phyloP scores from a whole-genome alignment of 176 grass and related monocot genomes.

The Rhynchospora tenuis region DNA sequence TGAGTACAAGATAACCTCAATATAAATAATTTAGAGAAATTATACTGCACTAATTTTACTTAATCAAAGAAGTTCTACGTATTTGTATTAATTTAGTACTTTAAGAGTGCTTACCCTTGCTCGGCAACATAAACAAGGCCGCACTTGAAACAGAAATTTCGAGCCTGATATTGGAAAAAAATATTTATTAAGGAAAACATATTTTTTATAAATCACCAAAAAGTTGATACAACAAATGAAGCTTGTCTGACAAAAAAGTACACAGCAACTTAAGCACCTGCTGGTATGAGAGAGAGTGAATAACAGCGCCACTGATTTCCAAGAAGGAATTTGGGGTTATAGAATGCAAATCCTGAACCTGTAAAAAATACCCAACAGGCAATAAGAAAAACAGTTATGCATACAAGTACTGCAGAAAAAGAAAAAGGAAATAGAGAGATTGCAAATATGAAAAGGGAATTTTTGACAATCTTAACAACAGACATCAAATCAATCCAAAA shows the following conservation, averaged over 20 bases:
- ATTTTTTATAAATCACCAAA: slow-evolving; percentile 1
- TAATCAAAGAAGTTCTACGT: neutral
- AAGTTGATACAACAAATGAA: neutral
- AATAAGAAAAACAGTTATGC: neutral
- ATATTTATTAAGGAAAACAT: slow-evolving; percentile 2
- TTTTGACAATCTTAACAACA: slow-evolving; percentile 1
- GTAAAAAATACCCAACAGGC: slow-evolving; percentile 19
- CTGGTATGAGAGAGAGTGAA: slow-evolving; percentile 95
- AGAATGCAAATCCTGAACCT: slow-evolving; percentile 98
- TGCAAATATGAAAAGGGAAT: neutral
- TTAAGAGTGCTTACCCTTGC: slow-evolving; percentile 55
- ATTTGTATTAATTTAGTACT: neutral
- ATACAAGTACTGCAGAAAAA: neutral
- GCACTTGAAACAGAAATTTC: slow-evolving; percentile 99
- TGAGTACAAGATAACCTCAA: slow-evolving; percentile 27
- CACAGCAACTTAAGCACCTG: slow-evolving; percentile 39
- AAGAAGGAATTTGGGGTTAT: slow-evolving; percentile 97
- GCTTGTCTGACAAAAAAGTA: slow-evolving; percentile 15
- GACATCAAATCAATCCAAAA: slow-evolving; percentile 3
- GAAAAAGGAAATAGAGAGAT: neutral
- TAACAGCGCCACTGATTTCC: slow-evolving; percentile 91
- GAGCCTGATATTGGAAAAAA: slow-evolving; percentile 52
- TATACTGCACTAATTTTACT: neutral
- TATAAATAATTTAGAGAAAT: neutral
- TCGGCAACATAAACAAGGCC: slow-evolving; percentile 99